These are phyloP conservation scores for Amaranthus palmeri DNA, from an alignment of 148 eudicot genomes.

Conservation along the genomic window DNA sequence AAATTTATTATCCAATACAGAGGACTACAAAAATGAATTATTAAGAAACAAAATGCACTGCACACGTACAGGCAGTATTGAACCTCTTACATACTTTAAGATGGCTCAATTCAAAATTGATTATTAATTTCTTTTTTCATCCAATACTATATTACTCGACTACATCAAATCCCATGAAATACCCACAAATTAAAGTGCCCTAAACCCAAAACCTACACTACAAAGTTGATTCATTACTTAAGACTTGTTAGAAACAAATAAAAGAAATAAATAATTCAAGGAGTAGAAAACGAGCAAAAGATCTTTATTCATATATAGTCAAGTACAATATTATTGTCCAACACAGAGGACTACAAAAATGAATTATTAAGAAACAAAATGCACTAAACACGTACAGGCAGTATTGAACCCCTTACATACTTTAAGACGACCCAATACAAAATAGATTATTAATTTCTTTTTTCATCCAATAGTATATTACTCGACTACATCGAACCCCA, in stretches of 20 bases:
- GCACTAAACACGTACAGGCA: conserved; percentile 1
- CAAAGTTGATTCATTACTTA: not conserved
- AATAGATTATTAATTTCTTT: not conserved
- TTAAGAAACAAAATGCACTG: not conserved
- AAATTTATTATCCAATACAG: conserved; percentile 17
- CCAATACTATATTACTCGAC: conserved; percentile 1
- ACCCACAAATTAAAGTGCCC: conserved; percentile 4
- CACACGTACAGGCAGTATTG: not conserved
- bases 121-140: not conserved
- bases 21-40: conserved; percentile 6
- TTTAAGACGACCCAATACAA: not conserved
- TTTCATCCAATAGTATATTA: conserved; percentile 4
- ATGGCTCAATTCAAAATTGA: not conserved
- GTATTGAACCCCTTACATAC: not conserved
- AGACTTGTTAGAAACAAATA: no score
- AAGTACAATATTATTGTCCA: conserved; percentile 14
- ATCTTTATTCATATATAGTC: conserved; percentile 2
- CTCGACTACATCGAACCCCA: conserved; percentile 9
- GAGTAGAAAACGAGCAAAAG: not conserved
- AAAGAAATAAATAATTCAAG: no score
- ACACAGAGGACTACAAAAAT: conserved; percentile 17
- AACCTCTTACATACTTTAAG: not conserved
- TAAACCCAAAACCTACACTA: conserved; percentile 1
- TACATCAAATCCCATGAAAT: conserved; percentile 8
- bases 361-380: not conserved